Evolutionary conservation across 768 basidiomycete genomes (phyloP).

Genomic region (Sporobolomyces roseus): DNA sequence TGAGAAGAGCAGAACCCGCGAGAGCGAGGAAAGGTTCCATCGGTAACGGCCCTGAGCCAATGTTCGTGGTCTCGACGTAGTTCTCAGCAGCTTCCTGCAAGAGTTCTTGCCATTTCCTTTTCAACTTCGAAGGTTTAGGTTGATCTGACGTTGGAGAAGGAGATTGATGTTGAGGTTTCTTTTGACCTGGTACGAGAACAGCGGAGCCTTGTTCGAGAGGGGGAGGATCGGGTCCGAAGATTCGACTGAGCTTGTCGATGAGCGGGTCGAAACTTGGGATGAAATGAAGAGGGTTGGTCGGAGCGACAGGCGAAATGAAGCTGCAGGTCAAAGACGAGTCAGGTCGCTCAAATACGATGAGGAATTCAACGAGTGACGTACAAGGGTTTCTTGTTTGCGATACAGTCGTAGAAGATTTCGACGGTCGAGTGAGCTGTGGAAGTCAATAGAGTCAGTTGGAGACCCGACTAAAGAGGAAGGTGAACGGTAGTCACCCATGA

Average conservation of each 20-base stretch:
- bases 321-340: background rate
- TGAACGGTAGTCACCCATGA: conserved; percentile 32
- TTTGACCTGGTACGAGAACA: conserved; percentile 24
- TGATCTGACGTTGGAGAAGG: background rate
- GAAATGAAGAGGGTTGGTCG: conserved; percentile 22
- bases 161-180: background rate
- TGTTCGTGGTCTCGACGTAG: background rate
- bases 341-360: background rate
- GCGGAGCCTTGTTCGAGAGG: conserved; percentile 17
- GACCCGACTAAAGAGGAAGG: background rate
- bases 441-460: no score
- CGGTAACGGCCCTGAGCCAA: background rate
- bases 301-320: conserved; percentile 14
- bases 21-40: conserved; percentile 9
- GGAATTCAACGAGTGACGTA: background rate
- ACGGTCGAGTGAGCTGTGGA: conserved; percentile 24
- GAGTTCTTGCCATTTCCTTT: conserved; percentile 4
- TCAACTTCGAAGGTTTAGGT: background rate
- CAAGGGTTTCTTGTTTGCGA: conserved; percentile 15
- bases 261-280: conserved; percentile 31
- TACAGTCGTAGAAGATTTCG: conserved; percentile 26
- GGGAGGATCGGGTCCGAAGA: conserved; percentile 10
- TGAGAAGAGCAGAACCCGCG: background rate
- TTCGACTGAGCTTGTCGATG: background rate
- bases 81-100: background rate